These are phyloP conservation scores for Hamamelis virginiana DNA, from an alignment of 164 flowering plant genomes.

Conservation along the genomic window DNA sequence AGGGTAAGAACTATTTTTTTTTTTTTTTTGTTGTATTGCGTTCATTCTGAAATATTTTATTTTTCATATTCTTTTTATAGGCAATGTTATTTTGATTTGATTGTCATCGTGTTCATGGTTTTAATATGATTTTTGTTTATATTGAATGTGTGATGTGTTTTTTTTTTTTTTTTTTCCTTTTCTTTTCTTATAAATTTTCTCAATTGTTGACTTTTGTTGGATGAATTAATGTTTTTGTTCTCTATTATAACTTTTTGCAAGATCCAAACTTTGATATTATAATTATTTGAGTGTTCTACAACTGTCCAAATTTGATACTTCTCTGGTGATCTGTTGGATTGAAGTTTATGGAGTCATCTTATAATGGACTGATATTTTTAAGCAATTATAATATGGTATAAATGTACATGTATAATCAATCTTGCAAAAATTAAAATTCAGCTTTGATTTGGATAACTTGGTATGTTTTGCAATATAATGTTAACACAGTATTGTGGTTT, in stretches of 20 bases:
- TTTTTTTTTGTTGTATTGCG: background rate
- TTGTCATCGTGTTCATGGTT: background rate
- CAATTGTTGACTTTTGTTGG: too few species aligned
- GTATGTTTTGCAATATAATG: background rate
- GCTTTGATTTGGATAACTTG: background rate
- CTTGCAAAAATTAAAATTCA: background rate
- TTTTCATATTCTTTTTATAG: background rate
- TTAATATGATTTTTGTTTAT: too few species aligned
- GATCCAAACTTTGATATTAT: background rate
- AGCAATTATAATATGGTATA: background rate
- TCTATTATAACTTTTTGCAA: background rate
- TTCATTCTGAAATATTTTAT: background rate
- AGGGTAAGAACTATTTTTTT: slow-evolving; percentile 7
- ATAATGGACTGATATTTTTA: background rate
- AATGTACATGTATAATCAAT: background rate
- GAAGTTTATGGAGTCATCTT: background rate
- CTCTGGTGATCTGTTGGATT: background rate
- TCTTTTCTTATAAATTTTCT: too few species aligned
- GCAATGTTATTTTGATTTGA: background rate
- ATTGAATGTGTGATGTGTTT: too few species aligned
- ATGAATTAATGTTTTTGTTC: background rate
- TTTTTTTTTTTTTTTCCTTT: too few species aligned
- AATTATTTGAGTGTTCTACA: background rate
- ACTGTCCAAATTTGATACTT: background rate
- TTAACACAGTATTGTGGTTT: background rate